phyloP scores from a whole-genome alignment of 139 green algal genomes.

The Pycnococcus provasolii region DNA sequence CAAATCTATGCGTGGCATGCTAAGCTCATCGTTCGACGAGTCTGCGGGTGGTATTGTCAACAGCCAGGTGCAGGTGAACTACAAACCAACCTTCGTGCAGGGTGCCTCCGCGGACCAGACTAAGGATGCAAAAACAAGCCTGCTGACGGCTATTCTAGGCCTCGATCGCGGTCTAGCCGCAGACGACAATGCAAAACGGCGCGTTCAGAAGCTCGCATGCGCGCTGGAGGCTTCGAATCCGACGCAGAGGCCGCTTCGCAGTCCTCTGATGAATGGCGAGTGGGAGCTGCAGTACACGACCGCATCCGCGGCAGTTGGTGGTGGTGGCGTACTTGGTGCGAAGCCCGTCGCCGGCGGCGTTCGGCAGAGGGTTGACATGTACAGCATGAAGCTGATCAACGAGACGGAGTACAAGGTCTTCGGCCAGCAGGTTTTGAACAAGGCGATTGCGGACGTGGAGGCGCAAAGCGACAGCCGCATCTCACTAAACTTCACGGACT shows the following conservation, averaged over 20 bases:
- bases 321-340: too few relatives aligned
- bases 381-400: slow-evolving; percentile 13
- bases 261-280: slow-evolving; percentile 19
- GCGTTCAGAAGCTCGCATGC: slow-evolving; percentile 19
- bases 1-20: not conserved
- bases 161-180: slow-evolving; percentile 6
- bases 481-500: slow-evolving; percentile 8
- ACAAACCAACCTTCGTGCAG: not conserved
- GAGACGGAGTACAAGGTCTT: slow-evolving; percentile 11
- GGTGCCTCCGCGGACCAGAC: not conserved
- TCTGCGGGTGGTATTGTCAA: slow-evolving; percentile 2
- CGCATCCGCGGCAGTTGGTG: not conserved
- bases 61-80: slow-evolving; percentile 18
- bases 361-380: slow-evolving; percentile 27
- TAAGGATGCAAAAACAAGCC: slow-evolving; percentile 2
- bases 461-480: slow-evolving; percentile 10
- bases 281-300: slow-evolving; percentile 33
- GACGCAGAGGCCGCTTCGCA: slow-evolving; percentile 11
- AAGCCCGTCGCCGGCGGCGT: slow-evolving; percentile 13
- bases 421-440: slow-evolving; percentile 15
- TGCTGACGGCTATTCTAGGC: slow-evolving; percentile 5
- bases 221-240: slow-evolving; percentile 25
- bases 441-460: slow-evolving; percentile 1
- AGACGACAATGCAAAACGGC: not conserved
- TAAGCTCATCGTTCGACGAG: not conserved